Evolutionary conservation across 1,284 basidiomycete genomes (phyloP).

Genomic region (Sporisorium scitamineum): DNA sequence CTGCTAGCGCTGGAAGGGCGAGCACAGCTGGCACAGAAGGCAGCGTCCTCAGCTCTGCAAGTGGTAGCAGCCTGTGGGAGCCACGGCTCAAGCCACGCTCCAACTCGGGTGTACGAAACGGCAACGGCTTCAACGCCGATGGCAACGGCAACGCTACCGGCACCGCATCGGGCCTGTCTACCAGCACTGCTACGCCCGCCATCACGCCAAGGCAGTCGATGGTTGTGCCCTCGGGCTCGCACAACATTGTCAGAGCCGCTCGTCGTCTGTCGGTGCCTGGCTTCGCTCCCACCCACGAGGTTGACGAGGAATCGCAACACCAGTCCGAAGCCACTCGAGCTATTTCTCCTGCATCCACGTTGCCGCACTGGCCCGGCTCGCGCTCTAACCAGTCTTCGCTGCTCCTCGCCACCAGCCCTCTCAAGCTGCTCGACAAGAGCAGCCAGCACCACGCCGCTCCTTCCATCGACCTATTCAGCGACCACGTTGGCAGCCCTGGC

Average conservation of each 20-base stretch:
- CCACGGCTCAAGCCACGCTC: conserved; percentile 40
- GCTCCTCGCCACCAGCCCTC: conserved; percentile 42
- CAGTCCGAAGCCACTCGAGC: conserved; percentile 11
- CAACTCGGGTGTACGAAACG: conserved; percentile 22
- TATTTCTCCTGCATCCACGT: conserved; percentile 17
- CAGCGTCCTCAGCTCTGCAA: conserved; percentile 47
- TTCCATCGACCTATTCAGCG: conserved; percentile 51
- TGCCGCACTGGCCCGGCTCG: conserved; percentile 18
- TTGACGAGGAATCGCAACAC: conserved; percentile 20
- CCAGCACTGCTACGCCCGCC: conserved; percentile 50
- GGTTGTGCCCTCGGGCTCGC: conserved; percentile 20
- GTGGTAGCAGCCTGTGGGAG: conserved; percentile 52
- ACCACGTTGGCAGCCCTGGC: conserved; percentile 48
- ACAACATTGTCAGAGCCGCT: conserved; percentile 12
- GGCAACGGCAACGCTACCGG: conserved; percentile 4
- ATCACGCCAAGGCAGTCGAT: conserved; percentile 48
- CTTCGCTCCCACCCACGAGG: conserved; percentile 32
- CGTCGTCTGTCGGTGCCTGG: conserved; percentile 39
- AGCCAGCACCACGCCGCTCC: conserved; percentile 51
- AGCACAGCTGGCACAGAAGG: conserved; percentile 52
- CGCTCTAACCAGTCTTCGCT: conserved; percentile 28
- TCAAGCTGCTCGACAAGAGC: conserved; percentile 51
- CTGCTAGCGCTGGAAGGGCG: conserved; percentile 40
- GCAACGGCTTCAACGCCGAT: conserved; percentile 4
- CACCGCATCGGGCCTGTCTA: conserved; percentile 33